Evolutionary conservation across 2,329 filamentous ascomycete species (phyloP), one percentile per base, ranked within the genome.

Genomic region (Venturia oleaginea): DNA sequence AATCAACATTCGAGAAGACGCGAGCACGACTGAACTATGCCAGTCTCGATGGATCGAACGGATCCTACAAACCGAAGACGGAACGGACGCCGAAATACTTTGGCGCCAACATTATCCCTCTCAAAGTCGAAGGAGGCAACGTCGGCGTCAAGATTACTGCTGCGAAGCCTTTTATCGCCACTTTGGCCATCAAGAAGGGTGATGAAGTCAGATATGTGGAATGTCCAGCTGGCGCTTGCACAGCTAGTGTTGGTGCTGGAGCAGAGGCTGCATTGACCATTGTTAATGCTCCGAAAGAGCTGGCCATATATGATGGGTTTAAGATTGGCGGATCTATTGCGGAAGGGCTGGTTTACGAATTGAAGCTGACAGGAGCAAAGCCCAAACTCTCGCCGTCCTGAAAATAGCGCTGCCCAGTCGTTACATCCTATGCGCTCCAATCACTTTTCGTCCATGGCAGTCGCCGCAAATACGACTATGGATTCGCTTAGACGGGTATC

Each of bases 101-200:
- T 78, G 80, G 80, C 0, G 75, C 79, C 61, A 82, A 78, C 69
- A 81, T 81, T 66, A 75, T 79, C 51, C 79, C 79, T 0, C 72
- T 82, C 11, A 76, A 74, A 15, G 27, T 57, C 30, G 73, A 69
- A 0, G 72, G 73, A 2, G 72, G 70, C 13, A 68, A 64, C 0
- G 73, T 74, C 0, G 70, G 69, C 22, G 70, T 76, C 0, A 67
- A 57, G 60, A 70, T 80, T n/a, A 71, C 74, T 4, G 71, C 76
- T 0, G 67, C 68, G 2, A 73, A 67, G 32, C 71, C 75, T 3
- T 78, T 77, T 65, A 78, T 76, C 1, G 78, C 77, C 3, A 78
- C 73, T 0, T 69, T 82, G 22, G 77, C 74, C 5, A 71, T 81
- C 17, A 71, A 70, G 64, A 68, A 68, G 19, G 69, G 71, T 32